Conservation (phyloP, 352 stramenopile species). For the Hyaloperonospora arabidopsidis region DNA sequence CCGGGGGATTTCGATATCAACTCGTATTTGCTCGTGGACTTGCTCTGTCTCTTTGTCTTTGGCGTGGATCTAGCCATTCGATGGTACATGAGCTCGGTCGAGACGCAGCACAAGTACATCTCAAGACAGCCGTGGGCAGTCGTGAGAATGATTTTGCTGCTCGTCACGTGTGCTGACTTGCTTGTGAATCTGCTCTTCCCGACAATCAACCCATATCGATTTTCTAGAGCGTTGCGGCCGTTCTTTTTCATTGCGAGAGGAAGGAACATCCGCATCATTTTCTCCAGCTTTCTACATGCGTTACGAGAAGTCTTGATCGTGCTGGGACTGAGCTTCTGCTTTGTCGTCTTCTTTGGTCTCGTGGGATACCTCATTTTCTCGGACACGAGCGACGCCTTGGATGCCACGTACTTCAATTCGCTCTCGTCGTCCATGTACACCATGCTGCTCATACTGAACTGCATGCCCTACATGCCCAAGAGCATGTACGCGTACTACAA, state of each 20-base stretch:
- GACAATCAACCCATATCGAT: slow-evolving; percentile 50
- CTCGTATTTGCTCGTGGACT: slow-evolving; percentile 50
- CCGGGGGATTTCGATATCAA: slow-evolving; percentile 42
- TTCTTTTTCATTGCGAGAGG: slow-evolving; percentile 77
- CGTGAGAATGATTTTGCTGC: slow-evolving; percentile 49
- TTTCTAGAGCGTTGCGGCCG: slow-evolving; percentile 54
- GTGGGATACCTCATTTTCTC: slow-evolving; percentile 75
- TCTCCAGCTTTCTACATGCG: slow-evolving; percentile 70
- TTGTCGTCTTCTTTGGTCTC: slow-evolving; percentile 73
- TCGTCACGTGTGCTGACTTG: slow-evolving; percentile 50
- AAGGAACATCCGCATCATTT: slow-evolving; percentile 80
- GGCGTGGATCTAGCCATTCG: slow-evolving; percentile 55
- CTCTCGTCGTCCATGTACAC: slow-evolving; percentile 72
- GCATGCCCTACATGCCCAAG: slow-evolving; percentile 72
- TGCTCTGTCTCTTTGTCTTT: slow-evolving; percentile 60
- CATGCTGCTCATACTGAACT: slow-evolving; percentile 77
- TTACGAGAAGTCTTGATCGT: slow-evolving; percentile 67
- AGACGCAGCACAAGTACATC: slow-evolving; percentile 71
- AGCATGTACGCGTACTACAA: slow-evolving; percentile 80
- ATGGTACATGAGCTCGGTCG: slow-evolving; percentile 78
- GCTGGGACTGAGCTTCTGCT: slow-evolving; percentile 58
- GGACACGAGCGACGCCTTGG: slow-evolving; percentile 42
- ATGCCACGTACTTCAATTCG: slow-evolving; percentile 58
- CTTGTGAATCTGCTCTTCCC: slow-evolving; percentile 39
- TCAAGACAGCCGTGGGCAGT: slow-evolving; percentile 70